Conservation (phyloP, 2,329 filamentous ascomycete genomes). For the Fusarium brachygibbosum region DNA sequence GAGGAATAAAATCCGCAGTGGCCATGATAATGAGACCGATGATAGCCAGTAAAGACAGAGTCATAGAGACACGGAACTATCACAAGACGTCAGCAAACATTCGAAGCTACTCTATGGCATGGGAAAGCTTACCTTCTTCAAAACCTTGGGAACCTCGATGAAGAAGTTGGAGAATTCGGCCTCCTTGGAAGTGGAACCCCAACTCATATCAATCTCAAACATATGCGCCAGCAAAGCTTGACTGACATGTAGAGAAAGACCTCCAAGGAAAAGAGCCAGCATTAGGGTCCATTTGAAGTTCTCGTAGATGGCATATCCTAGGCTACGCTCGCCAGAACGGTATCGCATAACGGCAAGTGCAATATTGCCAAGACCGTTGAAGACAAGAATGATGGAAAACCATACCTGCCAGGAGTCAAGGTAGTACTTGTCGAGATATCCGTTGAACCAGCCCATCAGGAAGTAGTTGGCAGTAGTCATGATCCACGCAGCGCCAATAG, state of each 20-base stretch:
- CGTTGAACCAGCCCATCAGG: constrained; percentile 81
- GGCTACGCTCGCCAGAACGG: constrained; percentile 72
- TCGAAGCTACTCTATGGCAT: constrained; percentile 47
- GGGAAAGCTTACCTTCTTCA: constrained; percentile 76
- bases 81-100: constrained; percentile 34
- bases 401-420: constrained; percentile 83
- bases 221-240: constrained; percentile 85
- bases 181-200: constrained; percentile 89
- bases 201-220: constrained; percentile 87
- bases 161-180: constrained; percentile 86
- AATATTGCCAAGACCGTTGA: constrained; percentile 80
- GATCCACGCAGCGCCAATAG: constrained; percentile 81
- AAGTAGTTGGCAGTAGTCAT: constrained; percentile 82
- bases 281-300: constrained; percentile 81
- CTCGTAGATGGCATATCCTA: constrained; percentile 70
- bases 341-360: constrained; percentile 80
- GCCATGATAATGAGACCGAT: constrained; percentile 75
- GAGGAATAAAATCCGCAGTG: constrained; percentile 72
- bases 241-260: constrained; percentile 83
- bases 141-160: constrained; percentile 82
- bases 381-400: constrained; percentile 84
- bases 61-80: constrained; percentile 79
- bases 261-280: constrained; percentile 85
- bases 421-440: constrained; percentile 84
- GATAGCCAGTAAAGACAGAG: constrained; percentile 71